Percentiles rank a stretch among this genome's conserved stretches.
These are phyloP conservation scores for Albizia julibrissin DNA, from an alignment of 306 rosid genomes.

Conservation along the genomic window DNA sequence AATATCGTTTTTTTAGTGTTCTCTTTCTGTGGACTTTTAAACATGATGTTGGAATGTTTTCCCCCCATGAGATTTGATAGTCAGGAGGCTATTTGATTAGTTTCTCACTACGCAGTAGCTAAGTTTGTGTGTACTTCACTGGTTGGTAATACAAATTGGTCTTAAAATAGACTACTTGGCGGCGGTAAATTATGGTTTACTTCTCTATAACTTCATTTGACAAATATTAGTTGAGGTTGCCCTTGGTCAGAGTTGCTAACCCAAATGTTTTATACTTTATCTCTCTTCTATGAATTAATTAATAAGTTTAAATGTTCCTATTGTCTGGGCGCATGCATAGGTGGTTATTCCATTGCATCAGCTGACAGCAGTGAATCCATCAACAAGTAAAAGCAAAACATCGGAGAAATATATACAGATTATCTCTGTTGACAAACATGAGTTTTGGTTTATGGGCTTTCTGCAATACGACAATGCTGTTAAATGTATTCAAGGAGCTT, in stretches of 20 bases:
- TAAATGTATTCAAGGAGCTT: conserved; percentile 65
- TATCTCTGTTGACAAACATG: conserved; percentile 92
- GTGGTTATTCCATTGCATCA: conserved; percentile 91
- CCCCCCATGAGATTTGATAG: neutral
- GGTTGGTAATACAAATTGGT: neutral
- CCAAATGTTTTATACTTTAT: neutral
- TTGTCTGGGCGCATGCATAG: conserved; percentile 35
- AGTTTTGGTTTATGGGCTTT: conserved; percentile 98
- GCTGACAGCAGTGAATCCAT: conserved; percentile 84
- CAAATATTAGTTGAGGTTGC: neutral
- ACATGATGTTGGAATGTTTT: neutral
- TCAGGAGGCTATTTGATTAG: neutral
- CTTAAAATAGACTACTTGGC: neutral
- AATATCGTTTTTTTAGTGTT: neutral
- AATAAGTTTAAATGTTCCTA: neutral
- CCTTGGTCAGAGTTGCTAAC: neutral
- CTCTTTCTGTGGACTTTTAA: neutral
- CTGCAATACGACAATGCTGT: conserved; percentile 85
- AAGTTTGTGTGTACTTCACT: neutral
- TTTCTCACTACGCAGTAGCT: neutral
- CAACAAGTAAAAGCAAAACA: conserved; percentile 75
- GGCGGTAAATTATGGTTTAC: neutral
- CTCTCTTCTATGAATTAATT: neutral
- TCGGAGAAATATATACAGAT: conserved; percentile 85
- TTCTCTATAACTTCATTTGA: neutral